Conservation (phyloP, 129 eudicot genomes). For the Flaveria trinervia region DNA sequence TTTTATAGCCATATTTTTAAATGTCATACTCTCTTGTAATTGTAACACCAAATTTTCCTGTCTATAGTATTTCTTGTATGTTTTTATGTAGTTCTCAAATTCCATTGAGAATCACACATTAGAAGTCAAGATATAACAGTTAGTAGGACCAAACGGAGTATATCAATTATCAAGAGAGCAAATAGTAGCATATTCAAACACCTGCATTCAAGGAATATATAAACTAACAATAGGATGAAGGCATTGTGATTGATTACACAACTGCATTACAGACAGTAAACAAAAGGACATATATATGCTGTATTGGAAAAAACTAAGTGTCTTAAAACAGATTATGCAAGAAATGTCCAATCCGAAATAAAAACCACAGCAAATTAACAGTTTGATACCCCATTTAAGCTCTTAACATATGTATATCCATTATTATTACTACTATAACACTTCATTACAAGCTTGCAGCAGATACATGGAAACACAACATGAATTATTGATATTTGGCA, state of each 20-base stretch:
- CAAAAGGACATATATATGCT: slow-evolving; percentile 5
- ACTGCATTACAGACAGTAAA: neutral
- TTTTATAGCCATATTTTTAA: neutral
- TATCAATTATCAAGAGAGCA: slow-evolving; percentile 16
- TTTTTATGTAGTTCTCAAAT: neutral
- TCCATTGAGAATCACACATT: neutral
- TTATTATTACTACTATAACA: slow-evolving; percentile 14
- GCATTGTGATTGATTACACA: neutral
- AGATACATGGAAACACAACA: slow-evolving; percentile 4
- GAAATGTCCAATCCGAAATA: slow-evolving; percentile 14
- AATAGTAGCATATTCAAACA: neutral
- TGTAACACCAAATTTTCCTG: neutral
- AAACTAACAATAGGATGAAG: too few relatives aligned
- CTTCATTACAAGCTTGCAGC: slow-evolving; percentile 22
- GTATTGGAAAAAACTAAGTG: neutral
- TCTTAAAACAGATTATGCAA: neutral
- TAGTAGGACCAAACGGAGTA: neutral
- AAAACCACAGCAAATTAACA: neutral
- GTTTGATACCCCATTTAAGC: neutral
- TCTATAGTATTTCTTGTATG: neutral
- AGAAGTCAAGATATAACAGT: neutral
- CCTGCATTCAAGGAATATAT: neutral
- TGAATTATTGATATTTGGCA: slow-evolving; percentile 11
- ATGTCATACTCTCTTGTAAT: neutral
- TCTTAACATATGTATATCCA: neutral